A percentile compares a stretch with the other conserved stretches of the same genome.
phyloP scores from a whole-genome alignment of 75 land plant genomes.

The Sequoiadendron giganteum region DNA sequence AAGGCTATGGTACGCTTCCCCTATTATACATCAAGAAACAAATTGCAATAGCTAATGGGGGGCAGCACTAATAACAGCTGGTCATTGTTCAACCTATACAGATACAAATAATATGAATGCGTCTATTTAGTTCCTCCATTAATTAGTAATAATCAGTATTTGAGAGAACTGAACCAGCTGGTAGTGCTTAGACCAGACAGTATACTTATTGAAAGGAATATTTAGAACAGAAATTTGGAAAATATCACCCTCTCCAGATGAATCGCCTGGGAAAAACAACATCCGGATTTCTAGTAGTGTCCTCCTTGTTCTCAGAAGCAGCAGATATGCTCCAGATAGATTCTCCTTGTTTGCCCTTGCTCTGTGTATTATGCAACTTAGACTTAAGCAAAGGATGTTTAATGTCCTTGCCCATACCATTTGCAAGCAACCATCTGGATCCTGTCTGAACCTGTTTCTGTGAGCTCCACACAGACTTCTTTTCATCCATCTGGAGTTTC shows the following conservation, averaged over 20 bases:
- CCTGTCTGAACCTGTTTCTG: background rate
- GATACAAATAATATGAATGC: no score
- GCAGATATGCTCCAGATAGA: constrained; percentile 7
- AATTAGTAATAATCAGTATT: no score
- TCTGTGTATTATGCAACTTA: background rate
- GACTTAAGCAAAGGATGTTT: background rate
- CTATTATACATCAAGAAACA: no score
- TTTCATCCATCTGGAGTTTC: constrained; percentile 18
- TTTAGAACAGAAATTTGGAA: background rate
- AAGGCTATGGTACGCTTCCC: no score
- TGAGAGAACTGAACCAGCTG: no score
- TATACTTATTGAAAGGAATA: no score
- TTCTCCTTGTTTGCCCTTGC: background rate
- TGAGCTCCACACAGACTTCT: constrained; percentile 46
- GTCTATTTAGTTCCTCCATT: no score
- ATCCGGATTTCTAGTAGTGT: background rate
- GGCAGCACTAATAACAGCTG: no score
- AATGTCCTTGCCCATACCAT: background rate
- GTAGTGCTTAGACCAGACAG: no score
- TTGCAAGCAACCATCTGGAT: constrained; percentile 6
- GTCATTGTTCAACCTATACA: no score
- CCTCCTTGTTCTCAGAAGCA: background rate
- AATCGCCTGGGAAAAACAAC: background rate
- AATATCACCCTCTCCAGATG: background rate
- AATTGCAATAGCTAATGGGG: no score